These are phyloP conservation scores for Passiflora organensis DNA, from an alignment of 345 rosid genomes.

Conservation along the genomic window DNA sequence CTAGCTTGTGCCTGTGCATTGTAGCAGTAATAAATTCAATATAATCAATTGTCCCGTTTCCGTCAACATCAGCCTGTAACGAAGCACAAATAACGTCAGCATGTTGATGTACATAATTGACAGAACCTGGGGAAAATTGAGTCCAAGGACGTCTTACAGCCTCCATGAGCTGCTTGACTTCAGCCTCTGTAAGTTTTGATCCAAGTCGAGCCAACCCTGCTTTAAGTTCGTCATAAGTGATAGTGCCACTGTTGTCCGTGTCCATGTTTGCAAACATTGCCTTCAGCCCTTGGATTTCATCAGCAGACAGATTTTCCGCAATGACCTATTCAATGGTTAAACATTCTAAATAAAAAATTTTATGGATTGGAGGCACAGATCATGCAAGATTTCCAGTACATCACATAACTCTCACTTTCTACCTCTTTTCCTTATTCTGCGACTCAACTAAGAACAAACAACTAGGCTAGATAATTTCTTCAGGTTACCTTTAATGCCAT, in stretches of 20 bases:
- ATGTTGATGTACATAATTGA: neutral
- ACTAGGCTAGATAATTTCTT: neutral
- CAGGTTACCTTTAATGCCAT: slow-evolving; percentile 22
- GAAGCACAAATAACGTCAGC: neutral
- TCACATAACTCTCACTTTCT: no score
- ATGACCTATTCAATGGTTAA: slow-evolving; percentile 25
- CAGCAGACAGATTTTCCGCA: slow-evolving; percentile 34
- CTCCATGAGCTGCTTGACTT: slow-evolving; percentile 42
- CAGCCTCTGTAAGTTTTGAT: slow-evolving; percentile 38
- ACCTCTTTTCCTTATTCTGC: no score
- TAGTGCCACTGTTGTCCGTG: slow-evolving; percentile 41
- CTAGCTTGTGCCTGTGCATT: slow-evolving; percentile 32
- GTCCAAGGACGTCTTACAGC: slow-evolving; percentile 31
- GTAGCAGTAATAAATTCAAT: slow-evolving; percentile 36
- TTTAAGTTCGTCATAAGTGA: slow-evolving; percentile 39
- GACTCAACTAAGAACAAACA: no score
- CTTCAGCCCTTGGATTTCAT: slow-evolving; percentile 40
- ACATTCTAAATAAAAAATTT: neutral
- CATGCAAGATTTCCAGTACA: no score
- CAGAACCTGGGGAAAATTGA: neutral
- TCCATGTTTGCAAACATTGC: slow-evolving; percentile 37
- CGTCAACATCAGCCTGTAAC: slow-evolving; percentile 39
- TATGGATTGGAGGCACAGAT: no score
- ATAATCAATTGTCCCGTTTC: slow-evolving; percentile 36
- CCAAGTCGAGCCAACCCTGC: slow-evolving; percentile 38